phyloP scores from a whole-genome alignment of 441 rosid species.

The Erysimum cheiri region DNA sequence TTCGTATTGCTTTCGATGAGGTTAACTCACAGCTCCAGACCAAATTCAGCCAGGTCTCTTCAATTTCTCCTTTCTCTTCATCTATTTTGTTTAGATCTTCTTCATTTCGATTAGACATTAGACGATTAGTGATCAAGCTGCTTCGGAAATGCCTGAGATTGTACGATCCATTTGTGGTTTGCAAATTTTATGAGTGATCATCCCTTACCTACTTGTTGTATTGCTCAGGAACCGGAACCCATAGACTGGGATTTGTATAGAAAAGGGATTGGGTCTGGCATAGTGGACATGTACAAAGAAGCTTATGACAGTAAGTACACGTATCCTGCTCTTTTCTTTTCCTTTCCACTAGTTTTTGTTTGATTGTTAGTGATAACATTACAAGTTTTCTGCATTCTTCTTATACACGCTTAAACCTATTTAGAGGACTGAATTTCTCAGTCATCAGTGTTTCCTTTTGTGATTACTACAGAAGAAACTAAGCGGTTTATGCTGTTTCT shows the following conservation, averaged over 20 bases:
- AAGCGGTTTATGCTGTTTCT: background rate
- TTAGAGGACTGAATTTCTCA: background rate
- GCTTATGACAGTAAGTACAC: constrained; percentile 75
- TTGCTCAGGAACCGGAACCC: constrained; percentile 83
- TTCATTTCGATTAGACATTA: constrained; percentile 23
- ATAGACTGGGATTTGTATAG: constrained; percentile 87
- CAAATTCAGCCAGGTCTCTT: constrained; percentile 76
- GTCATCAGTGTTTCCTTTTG: background rate
- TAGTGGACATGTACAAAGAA: constrained; percentile 91
- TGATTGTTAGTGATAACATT: background rate
- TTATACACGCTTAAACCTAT: background rate
- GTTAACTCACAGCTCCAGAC: constrained; percentile 86
- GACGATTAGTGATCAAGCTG: background rate
- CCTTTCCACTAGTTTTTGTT: background rate
- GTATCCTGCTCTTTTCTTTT: background rate
- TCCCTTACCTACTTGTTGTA: background rate
- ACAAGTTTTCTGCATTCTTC: background rate
- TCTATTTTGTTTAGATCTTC: constrained; percentile 41
- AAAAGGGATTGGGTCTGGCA: constrained; percentile 74
- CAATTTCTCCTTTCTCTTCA: background rate
- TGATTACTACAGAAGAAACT: background rate
- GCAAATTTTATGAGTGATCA: background rate
- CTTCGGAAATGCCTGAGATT: background rate
- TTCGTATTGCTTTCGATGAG: constrained; percentile 91
- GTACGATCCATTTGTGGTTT: background rate